Percentiles rank a stretch among this genome's conserved stretches.
phyloP scores from a whole-genome alignment of 371 early-diverging fungal genomes.

The Catenaria anguillulae region DNA sequence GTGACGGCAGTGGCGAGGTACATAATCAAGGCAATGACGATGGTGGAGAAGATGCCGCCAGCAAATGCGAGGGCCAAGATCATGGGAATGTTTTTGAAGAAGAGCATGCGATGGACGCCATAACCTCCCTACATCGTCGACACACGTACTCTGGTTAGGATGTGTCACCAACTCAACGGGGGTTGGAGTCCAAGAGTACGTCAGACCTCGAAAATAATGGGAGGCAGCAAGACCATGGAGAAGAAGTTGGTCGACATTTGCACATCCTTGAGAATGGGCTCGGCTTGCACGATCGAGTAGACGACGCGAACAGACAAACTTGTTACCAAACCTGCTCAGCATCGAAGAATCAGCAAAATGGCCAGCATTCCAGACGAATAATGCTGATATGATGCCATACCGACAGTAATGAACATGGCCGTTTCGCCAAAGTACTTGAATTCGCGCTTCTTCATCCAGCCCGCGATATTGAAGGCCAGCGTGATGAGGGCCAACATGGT shows the following conservation, averaged over 20 bases:
- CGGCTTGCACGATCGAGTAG: not conserved
- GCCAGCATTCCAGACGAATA: not conserved
- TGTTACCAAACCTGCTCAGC: not conserved
- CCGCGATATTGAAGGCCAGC: slow-evolving; percentile 1
- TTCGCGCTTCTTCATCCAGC: slow-evolving; percentile 8
- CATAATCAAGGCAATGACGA: slow-evolving; percentile 29
- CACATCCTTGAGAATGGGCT: slow-evolving; percentile 18
- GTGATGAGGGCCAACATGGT: slow-evolving; percentile 4
- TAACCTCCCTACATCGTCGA: slow-evolving; percentile 26
- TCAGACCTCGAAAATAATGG: slow-evolving; percentile 38
- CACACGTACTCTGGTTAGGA: slow-evolving; percentile 1
- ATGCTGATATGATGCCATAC: slow-evolving; percentile 3
- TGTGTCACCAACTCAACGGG: not conserved
- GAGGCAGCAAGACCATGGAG: slow-evolving; percentile 38
- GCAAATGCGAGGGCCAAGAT: slow-evolving; percentile 31
- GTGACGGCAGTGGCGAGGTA: slow-evolving; percentile 25
- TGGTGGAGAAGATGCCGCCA: slow-evolving; percentile 36
- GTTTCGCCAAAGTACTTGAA: slow-evolving; percentile 8
- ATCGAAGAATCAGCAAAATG: too few relatives aligned
- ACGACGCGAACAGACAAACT: not conserved
- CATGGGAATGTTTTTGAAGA: slow-evolving; percentile 29
- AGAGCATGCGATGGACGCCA: slow-evolving; percentile 26
- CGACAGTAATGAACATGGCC: slow-evolving; percentile 3
- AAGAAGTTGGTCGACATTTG: slow-evolving; percentile 33
- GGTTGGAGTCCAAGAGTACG: not conserved